Percentiles rank a stretch among this genome's conserved stretches.
phyloP scores from a whole-genome alignment of 2,329 filamentous ascomycete genomes.

The Didymella segeticola region DNA sequence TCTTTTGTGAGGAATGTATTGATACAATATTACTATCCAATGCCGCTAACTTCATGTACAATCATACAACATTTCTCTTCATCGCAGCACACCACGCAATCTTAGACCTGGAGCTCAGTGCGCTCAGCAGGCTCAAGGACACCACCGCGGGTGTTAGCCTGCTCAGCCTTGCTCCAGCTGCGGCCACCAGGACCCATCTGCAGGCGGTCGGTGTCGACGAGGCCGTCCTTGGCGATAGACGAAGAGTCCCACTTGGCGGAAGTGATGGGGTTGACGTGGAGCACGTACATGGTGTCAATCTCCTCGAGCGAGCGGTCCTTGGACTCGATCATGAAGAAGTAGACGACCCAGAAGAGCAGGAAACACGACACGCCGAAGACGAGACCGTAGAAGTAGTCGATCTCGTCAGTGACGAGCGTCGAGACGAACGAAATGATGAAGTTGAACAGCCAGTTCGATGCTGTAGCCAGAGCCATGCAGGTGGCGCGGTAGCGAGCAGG shows the following conservation, averaged over 20 bases:
- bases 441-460: constrained; percentile 56
- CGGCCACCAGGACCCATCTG: constrained; percentile 43
- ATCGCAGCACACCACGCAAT: no score
- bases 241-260: constrained; percentile 60
- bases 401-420: constrained; percentile 74
- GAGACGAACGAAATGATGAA: constrained; percentile 72
- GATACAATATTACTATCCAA: constrained; percentile 8
- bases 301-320: constrained; percentile 78
- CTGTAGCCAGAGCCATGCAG: constrained; percentile 54
- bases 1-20: constrained; percentile 1
- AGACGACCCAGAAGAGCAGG: constrained; percentile 69
- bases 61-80: constrained; percentile 10
- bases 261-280: constrained; percentile 69
- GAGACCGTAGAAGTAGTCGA: constrained; percentile 76
- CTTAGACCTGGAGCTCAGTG: constrained; percentile 32
- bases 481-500: constrained; percentile 62
- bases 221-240: constrained; percentile 38
- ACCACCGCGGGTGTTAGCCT: constrained; percentile 27
- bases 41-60: constrained; percentile 11
- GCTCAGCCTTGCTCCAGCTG: constrained; percentile 44
- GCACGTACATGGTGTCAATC: constrained; percentile 75
- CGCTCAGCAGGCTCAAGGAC: constrained; percentile 35
- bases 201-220: constrained; percentile 42
- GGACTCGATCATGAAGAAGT: constrained; percentile 80
- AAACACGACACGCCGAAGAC: constrained; percentile 77